Percentiles rank a stretch among this genome's conserved stretches.
These are phyloP conservation scores for Brassica carinata DNA, from an alignment of 345 rosid genomes.

Conservation along the genomic window DNA sequence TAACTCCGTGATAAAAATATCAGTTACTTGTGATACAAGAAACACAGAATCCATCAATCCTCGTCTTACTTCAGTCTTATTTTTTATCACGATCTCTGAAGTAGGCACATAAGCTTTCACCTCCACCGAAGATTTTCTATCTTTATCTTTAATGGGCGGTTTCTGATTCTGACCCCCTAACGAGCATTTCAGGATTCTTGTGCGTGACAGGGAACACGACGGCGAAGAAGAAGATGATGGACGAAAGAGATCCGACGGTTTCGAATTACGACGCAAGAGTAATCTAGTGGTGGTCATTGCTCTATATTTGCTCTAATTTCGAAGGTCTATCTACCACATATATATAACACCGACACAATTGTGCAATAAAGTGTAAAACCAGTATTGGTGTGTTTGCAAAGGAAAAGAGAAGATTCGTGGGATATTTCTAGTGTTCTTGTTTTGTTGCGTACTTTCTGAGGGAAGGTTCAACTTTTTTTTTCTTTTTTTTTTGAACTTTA, in stretches of 20 bases:
- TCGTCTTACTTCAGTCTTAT: constrained; percentile 22
- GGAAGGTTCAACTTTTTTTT: constrained; percentile 13
- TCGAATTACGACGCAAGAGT: constrained; percentile 11
- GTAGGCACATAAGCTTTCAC: constrained; percentile 8
- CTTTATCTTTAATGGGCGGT: constrained; percentile 3
- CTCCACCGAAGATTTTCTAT: constrained; percentile 38
- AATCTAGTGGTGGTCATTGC: constrained; percentile 25
- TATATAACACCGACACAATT: not conserved
- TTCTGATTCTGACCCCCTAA: constrained; percentile 15
- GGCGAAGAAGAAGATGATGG: not conserved
- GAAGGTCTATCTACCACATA: not conserved
- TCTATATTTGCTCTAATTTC: constrained; percentile 7
- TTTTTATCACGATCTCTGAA: constrained; percentile 18
- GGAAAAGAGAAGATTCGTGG: constrained; percentile 32
- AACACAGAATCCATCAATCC: constrained; percentile 26
- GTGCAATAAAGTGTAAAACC: not conserved
- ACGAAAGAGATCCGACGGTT: not conserved
- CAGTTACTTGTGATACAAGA: constrained; percentile 35
- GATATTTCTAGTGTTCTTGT: constrained; percentile 19
- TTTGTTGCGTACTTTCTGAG: not conserved
- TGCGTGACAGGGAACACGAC: not conserved
- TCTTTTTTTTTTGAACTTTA: no score
- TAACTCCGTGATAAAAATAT: constrained; percentile 29
- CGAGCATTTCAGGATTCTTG: constrained; percentile 14
- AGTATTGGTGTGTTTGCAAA: no score